Conservation (phyloP, 2,329 filamentous ascomycete species). For the Penicillium frequentans region DNA sequence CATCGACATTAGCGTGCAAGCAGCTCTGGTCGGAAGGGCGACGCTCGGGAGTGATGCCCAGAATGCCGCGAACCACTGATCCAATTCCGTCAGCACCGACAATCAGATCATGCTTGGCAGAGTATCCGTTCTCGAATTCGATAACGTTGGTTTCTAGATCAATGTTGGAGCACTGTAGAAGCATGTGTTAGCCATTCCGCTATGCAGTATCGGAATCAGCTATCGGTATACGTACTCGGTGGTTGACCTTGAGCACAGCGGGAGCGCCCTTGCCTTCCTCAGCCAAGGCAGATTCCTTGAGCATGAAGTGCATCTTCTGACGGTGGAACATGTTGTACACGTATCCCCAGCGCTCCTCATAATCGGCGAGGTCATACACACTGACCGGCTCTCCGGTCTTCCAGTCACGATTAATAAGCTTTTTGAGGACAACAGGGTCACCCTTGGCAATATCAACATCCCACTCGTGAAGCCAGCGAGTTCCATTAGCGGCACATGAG, state of each 20-base stretch:
- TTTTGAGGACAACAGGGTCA: slow-evolving; percentile 64
- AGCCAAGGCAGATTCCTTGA: slow-evolving; percentile 60
- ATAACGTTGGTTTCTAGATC: slow-evolving; percentile 54
- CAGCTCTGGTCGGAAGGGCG: slow-evolving; percentile 62
- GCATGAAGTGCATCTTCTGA: slow-evolving; percentile 67
- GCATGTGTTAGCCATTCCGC: not conserved
- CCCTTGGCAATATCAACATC: slow-evolving; percentile 63
- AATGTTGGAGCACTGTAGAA: slow-evolving; percentile 48
- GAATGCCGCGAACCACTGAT: slow-evolving; percentile 60
- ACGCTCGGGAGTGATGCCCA: slow-evolving; percentile 64
- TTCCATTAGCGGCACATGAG: slow-evolving; percentile 69
- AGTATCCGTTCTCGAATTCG: slow-evolving; percentile 54
- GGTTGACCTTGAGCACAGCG: slow-evolving; percentile 57
- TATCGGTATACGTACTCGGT: slow-evolving; percentile 39
- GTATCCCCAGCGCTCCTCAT: slow-evolving; percentile 65
- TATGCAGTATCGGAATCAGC: not conserved
- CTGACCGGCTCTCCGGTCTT: slow-evolving; percentile 65
- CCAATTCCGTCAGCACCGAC: slow-evolving; percentile 68
- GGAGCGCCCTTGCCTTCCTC: slow-evolving; percentile 55
- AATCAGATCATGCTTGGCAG: slow-evolving; percentile 58
- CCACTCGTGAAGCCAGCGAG: slow-evolving; percentile 70
- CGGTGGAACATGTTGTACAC: slow-evolving; percentile 71
- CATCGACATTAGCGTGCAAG: slow-evolving; percentile 64
- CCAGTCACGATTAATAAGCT: slow-evolving; percentile 70
- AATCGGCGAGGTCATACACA: slow-evolving; percentile 64